Percentiles rank a stretch among this genome's conserved stretches.
Evolutionary conservation across 768 basidiomycete genomes (phyloP).

Genomic region (Boletus sp.): DNA sequence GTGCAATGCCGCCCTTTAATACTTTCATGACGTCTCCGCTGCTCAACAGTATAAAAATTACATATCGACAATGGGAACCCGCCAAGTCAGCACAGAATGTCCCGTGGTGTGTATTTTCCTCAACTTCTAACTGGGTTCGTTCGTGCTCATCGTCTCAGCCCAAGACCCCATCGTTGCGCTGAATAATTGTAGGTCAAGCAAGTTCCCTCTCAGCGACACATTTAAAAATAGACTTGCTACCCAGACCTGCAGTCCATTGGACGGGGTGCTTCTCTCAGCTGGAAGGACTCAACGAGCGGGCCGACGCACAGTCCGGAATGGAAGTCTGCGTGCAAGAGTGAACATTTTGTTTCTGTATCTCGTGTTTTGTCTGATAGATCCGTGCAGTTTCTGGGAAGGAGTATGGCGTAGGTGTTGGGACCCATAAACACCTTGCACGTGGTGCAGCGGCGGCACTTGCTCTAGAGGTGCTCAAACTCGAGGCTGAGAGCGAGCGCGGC

Average conservation of each 20-base stretch:
- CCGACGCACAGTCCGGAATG: slow-evolving; percentile 47
- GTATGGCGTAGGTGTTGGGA: slow-evolving; percentile 48
- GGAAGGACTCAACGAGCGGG: slow-evolving; percentile 49
- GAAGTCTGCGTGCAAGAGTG: slow-evolving; percentile 62
- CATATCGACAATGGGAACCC: slow-evolving; percentile 13
- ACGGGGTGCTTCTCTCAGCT: slow-evolving; percentile 47
- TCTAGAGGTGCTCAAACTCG: slow-evolving; percentile 36
- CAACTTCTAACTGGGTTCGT: neutral
- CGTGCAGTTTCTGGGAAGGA: slow-evolving; percentile 49
- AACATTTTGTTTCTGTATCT: slow-evolving; percentile 14
- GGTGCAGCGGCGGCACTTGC: slow-evolving; percentile 37
- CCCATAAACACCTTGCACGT: slow-evolving; percentile 52
- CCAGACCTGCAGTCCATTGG: slow-evolving; percentile 55
- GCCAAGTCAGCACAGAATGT: slow-evolving; percentile 22
- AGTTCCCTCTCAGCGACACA: neutral
- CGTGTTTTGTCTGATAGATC: slow-evolving; percentile 12
- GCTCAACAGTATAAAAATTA: slow-evolving; percentile 28
- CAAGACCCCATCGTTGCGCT: slow-evolving; percentile 34
- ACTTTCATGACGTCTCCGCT: slow-evolving; percentile 17
- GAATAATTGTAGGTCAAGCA: slow-evolving; percentile 40
- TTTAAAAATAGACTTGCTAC: neutral
- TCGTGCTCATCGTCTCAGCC: slow-evolving; percentile 18
- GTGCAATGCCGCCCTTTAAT: slow-evolving; percentile 27
- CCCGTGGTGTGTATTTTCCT: slow-evolving; percentile 14
- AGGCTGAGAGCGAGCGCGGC: slow-evolving; percentile 16